These are phyloP conservation scores for Cystobasidium tubakii DNA, from an alignment of 768 basidiomycete species.

Conservation along the genomic window DNA sequence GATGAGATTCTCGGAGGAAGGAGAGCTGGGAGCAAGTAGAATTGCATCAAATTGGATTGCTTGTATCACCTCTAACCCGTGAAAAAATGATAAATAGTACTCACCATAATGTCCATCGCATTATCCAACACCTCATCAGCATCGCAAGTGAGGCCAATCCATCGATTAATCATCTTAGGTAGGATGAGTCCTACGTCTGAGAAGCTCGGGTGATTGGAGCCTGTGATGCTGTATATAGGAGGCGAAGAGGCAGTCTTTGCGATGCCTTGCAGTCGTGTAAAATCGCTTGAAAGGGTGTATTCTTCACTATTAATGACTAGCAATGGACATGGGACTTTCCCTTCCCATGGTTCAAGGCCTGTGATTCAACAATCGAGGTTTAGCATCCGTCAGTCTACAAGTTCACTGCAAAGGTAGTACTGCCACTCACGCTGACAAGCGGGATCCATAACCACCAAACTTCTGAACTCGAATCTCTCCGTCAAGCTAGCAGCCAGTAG, in stretches of 20 bases:
- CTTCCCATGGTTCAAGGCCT: constrained; percentile 36
- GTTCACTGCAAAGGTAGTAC: too few relatives aligned
- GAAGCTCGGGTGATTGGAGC: constrained; percentile 44
- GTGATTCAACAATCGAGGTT: not conserved
- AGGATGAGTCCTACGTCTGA: constrained; percentile 42
- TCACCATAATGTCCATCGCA: constrained; percentile 27
- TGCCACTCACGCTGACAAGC: constrained; percentile 28
- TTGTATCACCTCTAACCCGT: not conserved
- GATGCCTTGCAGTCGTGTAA: not conserved
- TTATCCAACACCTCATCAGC: constrained; percentile 19
- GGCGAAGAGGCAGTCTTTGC: constrained; percentile 1
- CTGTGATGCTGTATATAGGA: constrained; percentile 35
- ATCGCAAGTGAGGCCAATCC: constrained; percentile 20
- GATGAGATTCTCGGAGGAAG: constrained; percentile 11
- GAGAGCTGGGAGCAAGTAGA: not conserved
- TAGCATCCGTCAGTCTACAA: too few relatives aligned
- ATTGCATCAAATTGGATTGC: not conserved
- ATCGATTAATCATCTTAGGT: constrained; percentile 36
- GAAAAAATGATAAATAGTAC: not conserved
- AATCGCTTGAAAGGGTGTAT: constrained; percentile 32
- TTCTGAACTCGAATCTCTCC: constrained; percentile 22
- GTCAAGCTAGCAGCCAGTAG: constrained; percentile 18
- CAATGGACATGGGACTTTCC: constrained; percentile 42
- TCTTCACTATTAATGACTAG: constrained; percentile 51
- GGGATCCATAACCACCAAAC: constrained; percentile 29